These are phyloP conservation scores for Xerocomellus amylosporus DNA, from an alignment of 768 basidiomycete species.

Conservation along the genomic window DNA sequence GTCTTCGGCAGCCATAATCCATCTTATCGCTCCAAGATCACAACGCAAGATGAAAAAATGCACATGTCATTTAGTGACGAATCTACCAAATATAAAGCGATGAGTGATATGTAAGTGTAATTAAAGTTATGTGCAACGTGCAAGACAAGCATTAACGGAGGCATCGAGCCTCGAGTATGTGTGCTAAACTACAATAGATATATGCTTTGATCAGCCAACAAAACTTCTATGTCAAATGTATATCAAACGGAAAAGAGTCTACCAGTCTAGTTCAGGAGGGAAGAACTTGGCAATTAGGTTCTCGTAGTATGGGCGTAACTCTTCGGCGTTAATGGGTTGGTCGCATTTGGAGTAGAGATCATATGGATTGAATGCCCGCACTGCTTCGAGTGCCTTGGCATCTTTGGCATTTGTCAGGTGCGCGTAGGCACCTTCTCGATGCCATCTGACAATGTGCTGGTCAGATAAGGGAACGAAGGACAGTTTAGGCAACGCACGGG, in stretches of 20 bases:
- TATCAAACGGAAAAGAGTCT: slow-evolving; percentile 11
- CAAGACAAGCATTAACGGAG: neutral
- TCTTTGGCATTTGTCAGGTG: slow-evolving; percentile 79
- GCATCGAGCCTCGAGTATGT: neutral
- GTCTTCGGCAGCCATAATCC: neutral
- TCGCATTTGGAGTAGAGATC: slow-evolving; percentile 92
- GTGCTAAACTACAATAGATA: neutral
- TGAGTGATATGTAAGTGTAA: no score
- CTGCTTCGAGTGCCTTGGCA: slow-evolving; percentile 60
- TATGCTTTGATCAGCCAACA: slow-evolving; percentile 1
- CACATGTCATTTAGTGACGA: neutral
- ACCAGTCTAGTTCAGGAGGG: slow-evolving; percentile 82
- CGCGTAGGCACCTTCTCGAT: slow-evolving; percentile 80
- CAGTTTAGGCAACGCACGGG: slow-evolving; percentile 45
- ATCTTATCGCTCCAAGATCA: slow-evolving; percentile 22
- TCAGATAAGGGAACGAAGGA: neutral
- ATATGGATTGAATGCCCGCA: slow-evolving; percentile 89
- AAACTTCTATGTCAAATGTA: slow-evolving; percentile 8
- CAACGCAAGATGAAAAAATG: neutral
- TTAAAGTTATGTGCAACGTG: slow-evolving; percentile 16
- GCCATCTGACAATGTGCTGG: slow-evolving; percentile 52
- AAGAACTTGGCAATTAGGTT: slow-evolving; percentile 82
- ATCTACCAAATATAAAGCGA: slow-evolving; percentile 7
- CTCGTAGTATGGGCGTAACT: slow-evolving; percentile 81
- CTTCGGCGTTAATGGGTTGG: slow-evolving; percentile 55